Conservation (phyloP, 805 yeast genomes). For the Cyberlindnera mississippiensis region DNA sequence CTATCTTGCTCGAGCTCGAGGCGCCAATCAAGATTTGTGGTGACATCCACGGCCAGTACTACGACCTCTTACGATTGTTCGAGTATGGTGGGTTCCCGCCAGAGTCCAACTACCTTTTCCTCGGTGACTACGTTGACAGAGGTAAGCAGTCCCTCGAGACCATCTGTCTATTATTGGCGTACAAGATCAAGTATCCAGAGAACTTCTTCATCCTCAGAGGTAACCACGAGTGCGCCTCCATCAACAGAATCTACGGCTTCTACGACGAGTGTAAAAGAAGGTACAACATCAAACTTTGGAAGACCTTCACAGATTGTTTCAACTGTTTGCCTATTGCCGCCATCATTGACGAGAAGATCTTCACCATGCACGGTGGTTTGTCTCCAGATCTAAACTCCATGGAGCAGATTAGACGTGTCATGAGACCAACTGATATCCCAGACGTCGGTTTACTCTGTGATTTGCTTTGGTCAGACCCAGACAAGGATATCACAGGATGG, state of each 20-base stretch:
- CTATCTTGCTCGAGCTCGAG: conserved; percentile 89
- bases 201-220: conserved; percentile 96
- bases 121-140: conserved; percentile 98
- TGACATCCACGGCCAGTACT: conserved; percentile 98
- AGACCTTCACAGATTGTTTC: conserved; percentile 97
- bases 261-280: conserved; percentile 98
- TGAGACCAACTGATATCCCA: conserved; percentile 99
- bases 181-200: conserved; percentile 97
- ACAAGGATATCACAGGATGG: conserved; percentile 98
- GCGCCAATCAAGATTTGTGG: conserved; percentile 97
- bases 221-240: conserved; percentile 97
- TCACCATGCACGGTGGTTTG: conserved; percentile 98
- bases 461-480: conserved; percentile 97
- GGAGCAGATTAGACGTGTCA: conserved; percentile 98
- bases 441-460: conserved; percentile 97
- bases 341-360: conserved; percentile 94
- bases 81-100: conserved; percentile 99
- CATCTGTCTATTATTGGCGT: conserved; percentile 87
- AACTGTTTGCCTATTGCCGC: conserved; percentile 99
- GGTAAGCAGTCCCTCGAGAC: conserved; percentile 97
- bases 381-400: conserved; percentile 95
- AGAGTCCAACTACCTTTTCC: conserved; percentile 90
- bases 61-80: conserved; percentile 88
- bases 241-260: conserved; percentile 96
- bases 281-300: conserved; percentile 97